These are phyloP conservation scores for Amanita pseudoporphyria DNA, from an alignment of 768 basidiomycete genomes.

Conservation along the genomic window DNA sequence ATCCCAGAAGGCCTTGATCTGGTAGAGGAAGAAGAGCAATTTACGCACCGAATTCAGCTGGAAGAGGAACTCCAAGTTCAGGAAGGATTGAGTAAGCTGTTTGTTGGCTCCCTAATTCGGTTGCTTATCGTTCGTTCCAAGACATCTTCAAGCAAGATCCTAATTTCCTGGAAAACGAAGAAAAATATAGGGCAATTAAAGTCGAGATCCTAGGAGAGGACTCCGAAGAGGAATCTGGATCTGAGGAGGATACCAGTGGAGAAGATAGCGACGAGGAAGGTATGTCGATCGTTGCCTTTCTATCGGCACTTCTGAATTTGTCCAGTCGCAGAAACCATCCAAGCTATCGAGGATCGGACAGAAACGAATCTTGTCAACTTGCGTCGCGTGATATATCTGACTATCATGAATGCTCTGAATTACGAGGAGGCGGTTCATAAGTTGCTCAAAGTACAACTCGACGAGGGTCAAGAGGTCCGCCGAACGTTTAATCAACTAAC, in stretches of 20 bases:
- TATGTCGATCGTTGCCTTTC: slow-evolving; percentile 8
- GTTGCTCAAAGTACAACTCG: slow-evolving; percentile 83
- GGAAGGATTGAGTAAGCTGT: slow-evolving; percentile 79
- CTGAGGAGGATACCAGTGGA: slow-evolving; percentile 55
- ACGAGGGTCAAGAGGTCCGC: slow-evolving; percentile 88
- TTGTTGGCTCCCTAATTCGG: not conserved
- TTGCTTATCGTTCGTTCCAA: slow-evolving; percentile 20
- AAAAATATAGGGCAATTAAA: slow-evolving; percentile 88
- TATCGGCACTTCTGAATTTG: not conserved
- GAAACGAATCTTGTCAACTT: slow-evolving; percentile 95
- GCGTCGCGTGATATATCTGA: slow-evolving; percentile 88
- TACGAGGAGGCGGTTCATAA: slow-evolving; percentile 99
- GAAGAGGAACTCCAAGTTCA: slow-evolving; percentile 93
- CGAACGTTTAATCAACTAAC: not conserved
- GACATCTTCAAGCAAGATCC: slow-evolving; percentile 96
- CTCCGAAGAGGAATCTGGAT: slow-evolving; percentile 66
- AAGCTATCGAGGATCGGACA: slow-evolving; percentile 90
- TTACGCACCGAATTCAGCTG: slow-evolving; percentile 86
- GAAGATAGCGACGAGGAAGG: slow-evolving; percentile 49
- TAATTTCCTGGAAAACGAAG: slow-evolving; percentile 83
- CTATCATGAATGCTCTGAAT: slow-evolving; percentile 97
- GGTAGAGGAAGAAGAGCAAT: slow-evolving; percentile 97
- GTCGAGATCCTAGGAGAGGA: slow-evolving; percentile 88
- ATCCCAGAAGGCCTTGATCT: slow-evolving; percentile 91
- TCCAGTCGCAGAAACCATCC: slow-evolving; percentile 63